Evolutionary conservation across 768 basidiomycete species (phyloP).

Genomic region (Tricholoma furcatifolium): DNA sequence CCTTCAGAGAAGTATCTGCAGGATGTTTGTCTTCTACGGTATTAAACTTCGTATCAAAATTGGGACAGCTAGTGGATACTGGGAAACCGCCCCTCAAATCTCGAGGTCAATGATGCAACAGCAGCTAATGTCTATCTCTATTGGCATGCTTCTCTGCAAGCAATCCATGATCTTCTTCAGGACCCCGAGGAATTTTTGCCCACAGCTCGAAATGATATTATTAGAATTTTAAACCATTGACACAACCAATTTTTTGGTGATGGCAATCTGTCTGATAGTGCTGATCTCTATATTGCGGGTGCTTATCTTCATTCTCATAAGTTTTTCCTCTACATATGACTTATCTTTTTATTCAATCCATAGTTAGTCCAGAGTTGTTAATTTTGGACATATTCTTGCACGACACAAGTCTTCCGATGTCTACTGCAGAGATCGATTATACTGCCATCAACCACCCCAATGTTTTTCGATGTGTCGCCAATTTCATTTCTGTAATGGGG

Average conservation of each 20-base stretch:
- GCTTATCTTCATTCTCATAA: constrained; percentile 23
- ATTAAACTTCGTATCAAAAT: constrained; percentile 14
- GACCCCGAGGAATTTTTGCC: constrained; percentile 10
- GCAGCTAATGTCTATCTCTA: constrained; percentile 27
- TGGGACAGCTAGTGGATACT: constrained; percentile 6
- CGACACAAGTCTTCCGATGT: not conserved
- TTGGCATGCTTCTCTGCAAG: constrained; percentile 25
- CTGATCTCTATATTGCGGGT: constrained; percentile 20
- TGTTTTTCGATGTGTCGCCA: not conserved
- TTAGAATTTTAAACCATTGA: constrained; percentile 20
- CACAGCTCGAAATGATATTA: constrained; percentile 16
- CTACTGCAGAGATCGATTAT: not conserved
- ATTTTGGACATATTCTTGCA: not conserved
- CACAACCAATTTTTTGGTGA: constrained; percentile 22
- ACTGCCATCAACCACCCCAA: not conserved
- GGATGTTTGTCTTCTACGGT: constrained; percentile 4
- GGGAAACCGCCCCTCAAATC: constrained; percentile 17
- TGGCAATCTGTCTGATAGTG: constrained; percentile 14
- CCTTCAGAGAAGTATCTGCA: not conserved
- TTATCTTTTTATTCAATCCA: not conserved
- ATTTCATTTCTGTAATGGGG: not conserved
- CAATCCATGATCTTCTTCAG: constrained; percentile 14
- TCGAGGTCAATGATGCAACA: constrained; percentile 29
- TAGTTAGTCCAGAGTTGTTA: constrained; percentile 17
- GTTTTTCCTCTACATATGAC: constrained; percentile 5